Evolutionary conservation across 805 yeast species (phyloP).

Genomic region (Metschnikowia peoriensis): DNA sequence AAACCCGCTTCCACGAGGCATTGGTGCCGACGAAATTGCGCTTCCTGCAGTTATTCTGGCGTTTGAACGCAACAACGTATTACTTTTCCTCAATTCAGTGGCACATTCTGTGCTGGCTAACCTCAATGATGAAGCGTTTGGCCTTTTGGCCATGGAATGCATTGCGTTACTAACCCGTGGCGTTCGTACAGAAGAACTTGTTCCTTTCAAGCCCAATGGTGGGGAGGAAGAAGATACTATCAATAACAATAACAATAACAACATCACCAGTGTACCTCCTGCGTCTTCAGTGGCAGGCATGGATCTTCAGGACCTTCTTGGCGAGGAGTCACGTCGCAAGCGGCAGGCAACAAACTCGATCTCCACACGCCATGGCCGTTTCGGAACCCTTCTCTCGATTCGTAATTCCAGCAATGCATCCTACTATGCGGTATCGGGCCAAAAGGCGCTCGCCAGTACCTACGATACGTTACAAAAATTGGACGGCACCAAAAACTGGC

Average conservation of each 20-base stretch:
- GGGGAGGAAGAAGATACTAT: background rate
- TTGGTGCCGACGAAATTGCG: conserved; percentile 65
- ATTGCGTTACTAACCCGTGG: conserved; percentile 63
- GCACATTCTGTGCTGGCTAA: conserved; percentile 63
- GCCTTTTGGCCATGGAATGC: conserved; percentile 65
- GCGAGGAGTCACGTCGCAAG: conserved; percentile 57
- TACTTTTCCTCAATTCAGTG: conserved; percentile 69
- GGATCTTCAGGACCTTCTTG: conserved; percentile 51
- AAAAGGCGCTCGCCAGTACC: conserved; percentile 53
- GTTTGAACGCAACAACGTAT: conserved; percentile 68
- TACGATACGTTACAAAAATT: conserved; percentile 58
- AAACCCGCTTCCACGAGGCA: conserved; percentile 54
- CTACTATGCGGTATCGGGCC: conserved; percentile 68
- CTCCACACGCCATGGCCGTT: conserved; percentile 81
- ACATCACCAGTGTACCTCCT: conserved; percentile 16
- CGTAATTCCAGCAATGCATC: conserved; percentile 56
- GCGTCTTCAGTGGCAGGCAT: conserved; percentile 34
- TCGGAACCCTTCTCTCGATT: conserved; percentile 81
- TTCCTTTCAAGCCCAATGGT: background rate
- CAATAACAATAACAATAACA: background rate
- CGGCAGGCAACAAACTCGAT: conserved; percentile 47
- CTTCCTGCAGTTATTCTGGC: conserved; percentile 54
- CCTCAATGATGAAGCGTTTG: conserved; percentile 60
- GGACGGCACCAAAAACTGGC: conserved; percentile 70
- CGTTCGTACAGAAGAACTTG: conserved; percentile 23